phyloP scores from a whole-genome alignment of 306 rosid species.

The Echinosophora koreensis region DNA sequence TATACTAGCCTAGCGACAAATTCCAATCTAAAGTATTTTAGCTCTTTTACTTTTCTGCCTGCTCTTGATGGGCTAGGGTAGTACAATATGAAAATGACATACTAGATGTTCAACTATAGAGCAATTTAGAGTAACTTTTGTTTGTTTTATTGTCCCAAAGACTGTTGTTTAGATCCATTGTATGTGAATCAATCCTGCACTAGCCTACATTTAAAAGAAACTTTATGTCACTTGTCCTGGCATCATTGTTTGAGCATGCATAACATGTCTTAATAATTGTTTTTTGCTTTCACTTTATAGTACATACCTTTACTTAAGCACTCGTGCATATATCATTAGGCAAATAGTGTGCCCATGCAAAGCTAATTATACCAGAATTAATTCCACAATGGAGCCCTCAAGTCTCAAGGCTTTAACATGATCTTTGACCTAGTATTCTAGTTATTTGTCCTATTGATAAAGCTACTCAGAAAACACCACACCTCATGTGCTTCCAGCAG shows the following conservation, averaged over 20 bases:
- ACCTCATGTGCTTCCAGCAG: conserved; percentile 41
- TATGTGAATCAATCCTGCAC: conserved; percentile 47
- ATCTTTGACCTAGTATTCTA: conserved; percentile 41
- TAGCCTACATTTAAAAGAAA: conserved; percentile 50
- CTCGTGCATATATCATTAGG: conserved; percentile 46
- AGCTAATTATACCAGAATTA: conserved; percentile 43
- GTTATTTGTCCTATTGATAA: conserved; percentile 47
- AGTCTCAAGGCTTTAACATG: conserved; percentile 45
- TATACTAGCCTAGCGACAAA: conserved; percentile 17
- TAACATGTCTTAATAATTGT: conserved; percentile 63
- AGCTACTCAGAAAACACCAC: conserved; percentile 32
- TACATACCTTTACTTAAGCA: conserved; percentile 59
- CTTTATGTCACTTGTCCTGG: conserved; percentile 70
- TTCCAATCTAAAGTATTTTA: conserved; percentile 39
- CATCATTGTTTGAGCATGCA: conserved; percentile 77
- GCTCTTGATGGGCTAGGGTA: conserved; percentile 19
- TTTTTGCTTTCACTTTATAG: conserved; percentile 60
- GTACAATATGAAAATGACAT: conserved; percentile 43
- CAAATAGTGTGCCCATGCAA: conserved; percentile 37
- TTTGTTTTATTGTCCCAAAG: conserved; percentile 33
- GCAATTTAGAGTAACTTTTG: conserved; percentile 44
- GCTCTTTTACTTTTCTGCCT: conserved; percentile 40
- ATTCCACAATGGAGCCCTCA: conserved; percentile 56
- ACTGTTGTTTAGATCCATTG: conserved; percentile 52
- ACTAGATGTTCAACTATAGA: conserved; percentile 27